Conservation (phyloP, 208 protist genomes). For the Porcisia deanei region DNA sequence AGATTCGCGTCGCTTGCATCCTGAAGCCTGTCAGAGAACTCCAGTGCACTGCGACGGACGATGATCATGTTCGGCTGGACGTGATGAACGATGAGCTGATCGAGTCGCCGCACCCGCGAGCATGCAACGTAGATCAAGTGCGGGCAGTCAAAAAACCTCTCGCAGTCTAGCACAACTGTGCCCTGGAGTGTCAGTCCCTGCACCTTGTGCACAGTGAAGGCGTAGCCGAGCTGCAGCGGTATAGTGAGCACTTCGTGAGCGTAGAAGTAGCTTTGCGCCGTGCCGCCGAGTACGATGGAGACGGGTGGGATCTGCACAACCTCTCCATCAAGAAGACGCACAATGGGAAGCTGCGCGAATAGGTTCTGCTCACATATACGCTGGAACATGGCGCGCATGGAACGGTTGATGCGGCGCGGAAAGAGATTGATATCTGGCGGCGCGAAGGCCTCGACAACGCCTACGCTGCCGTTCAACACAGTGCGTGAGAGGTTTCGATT, state of each 20-base stretch:
- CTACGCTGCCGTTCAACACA: conserved; percentile 89
- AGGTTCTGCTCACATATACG: conserved; percentile 31
- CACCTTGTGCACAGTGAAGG: conserved; percentile 93
- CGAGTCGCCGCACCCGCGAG: conserved; percentile 74
- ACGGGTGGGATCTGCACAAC: conserved; percentile 83
- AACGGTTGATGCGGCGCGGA: conserved; percentile 43
- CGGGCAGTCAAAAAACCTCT: conserved; percentile 86
- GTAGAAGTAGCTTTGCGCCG: conserved; percentile 80
- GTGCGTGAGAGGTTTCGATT: conserved; percentile 87
- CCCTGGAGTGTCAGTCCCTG: conserved; percentile 88
- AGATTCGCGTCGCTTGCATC: conserved; percentile 29
- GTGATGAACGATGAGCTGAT: conserved; percentile 85
- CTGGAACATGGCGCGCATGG: conserved; percentile 21
- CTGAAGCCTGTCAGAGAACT: conserved; percentile 56
- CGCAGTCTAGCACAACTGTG: conserved; percentile 85
- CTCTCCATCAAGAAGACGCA: conserved; percentile 76
- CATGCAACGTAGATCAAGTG: conserved; percentile 92
- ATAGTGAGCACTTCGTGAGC: conserved; percentile 75
- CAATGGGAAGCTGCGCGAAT: conserved; percentile 76
- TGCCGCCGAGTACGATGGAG: conserved; percentile 61
- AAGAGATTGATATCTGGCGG: conserved; percentile 67
- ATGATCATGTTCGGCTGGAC: conserved; percentile 79
- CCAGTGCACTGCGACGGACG: conserved; percentile 67
- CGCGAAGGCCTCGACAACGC: conserved; percentile 85
- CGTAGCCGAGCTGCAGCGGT: conserved; percentile 88